phyloP scores from a whole-genome alignment of 2,329 filamentous ascomycete genomes.

The Claviceps sorghi region DNA sequence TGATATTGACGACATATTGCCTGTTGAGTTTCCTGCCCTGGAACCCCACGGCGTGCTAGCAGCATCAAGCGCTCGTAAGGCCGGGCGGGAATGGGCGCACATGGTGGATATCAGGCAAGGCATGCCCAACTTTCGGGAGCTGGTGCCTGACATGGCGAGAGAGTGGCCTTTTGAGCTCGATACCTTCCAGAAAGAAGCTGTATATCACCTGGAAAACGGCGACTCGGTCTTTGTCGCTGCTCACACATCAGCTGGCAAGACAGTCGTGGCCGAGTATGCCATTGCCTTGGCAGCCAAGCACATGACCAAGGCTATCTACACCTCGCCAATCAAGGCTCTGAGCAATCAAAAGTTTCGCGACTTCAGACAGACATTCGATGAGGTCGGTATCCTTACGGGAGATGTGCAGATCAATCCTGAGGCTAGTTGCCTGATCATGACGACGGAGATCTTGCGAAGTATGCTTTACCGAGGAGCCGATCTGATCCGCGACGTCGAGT shows the following conservation, averaged over 20 bases:
- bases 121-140: conserved; percentile 82
- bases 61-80: conserved; percentile 55
- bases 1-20: conserved; percentile 73
- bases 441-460: conserved; percentile 90
- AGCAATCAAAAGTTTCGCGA: conserved; percentile 99
- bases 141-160: conserved; percentile 91
- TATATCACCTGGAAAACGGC: conserved; percentile 91
- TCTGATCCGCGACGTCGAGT: conserved; percentile 91
- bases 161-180: conserved; percentile 97
- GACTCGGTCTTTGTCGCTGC: conserved; percentile 97
- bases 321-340: conserved; percentile 92
- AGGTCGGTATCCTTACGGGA: conserved; percentile 91
- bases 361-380: conserved; percentile 78
- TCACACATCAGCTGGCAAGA: conserved; percentile 95
- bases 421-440: conserved; percentile 98
- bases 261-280: conserved; percentile 93
- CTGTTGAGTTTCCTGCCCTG: conserved; percentile 83
- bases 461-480: conserved; percentile 97
- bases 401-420: conserved; percentile 97
- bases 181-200: conserved; percentile 95
- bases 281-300: conserved; percentile 94
- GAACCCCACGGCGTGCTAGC: conserved; percentile 70
- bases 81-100: conserved; percentile 85
- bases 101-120: conserved; percentile 93
- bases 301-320: conserved; percentile 99